A percentile compares a stretch with the other conserved stretches of the same genome.
Evolutionary conservation across 2,329 filamentous ascomycete species (phyloP).

Genomic region (Epichloe gansuensis): DNA sequence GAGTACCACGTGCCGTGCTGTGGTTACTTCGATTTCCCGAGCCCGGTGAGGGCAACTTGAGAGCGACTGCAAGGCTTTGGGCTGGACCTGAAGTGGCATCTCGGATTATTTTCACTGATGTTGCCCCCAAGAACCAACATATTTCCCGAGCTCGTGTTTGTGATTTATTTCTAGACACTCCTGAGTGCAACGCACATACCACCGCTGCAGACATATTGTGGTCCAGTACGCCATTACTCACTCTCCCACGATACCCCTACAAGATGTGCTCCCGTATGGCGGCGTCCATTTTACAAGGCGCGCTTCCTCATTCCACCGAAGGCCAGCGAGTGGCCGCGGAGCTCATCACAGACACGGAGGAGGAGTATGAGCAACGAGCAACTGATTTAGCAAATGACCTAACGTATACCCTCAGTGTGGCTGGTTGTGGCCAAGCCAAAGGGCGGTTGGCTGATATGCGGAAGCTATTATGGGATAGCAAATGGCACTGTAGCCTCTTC

Average conservation of each 20-base stretch:
- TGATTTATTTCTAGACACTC: slow-evolving; percentile 91
- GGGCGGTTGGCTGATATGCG: slow-evolving; percentile 71
- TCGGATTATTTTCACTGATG: slow-evolving; percentile 88
- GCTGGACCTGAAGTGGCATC: slow-evolving; percentile 72
- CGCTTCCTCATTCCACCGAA: slow-evolving; percentile 59
- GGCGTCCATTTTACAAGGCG: slow-evolving; percentile 82
- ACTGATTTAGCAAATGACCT: slow-evolving; percentile 53
- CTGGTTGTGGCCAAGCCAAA: slow-evolving; percentile 37
- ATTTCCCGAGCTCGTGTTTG: slow-evolving; percentile 85
- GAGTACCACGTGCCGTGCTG: slow-evolving; percentile 74
- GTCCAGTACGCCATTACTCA: slow-evolving; percentile 88
- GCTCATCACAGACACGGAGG: slow-evolving; percentile 64
- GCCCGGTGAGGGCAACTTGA: slow-evolving; percentile 74
- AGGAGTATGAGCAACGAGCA: slow-evolving; percentile 72
- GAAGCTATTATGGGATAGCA: slow-evolving; percentile 66
- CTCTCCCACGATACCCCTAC: slow-evolving; percentile 80
- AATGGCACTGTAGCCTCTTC: slow-evolving; percentile 81
- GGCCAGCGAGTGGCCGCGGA: slow-evolving; percentile 57
- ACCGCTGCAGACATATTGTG: slow-evolving; percentile 93
- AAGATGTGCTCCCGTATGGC: slow-evolving; percentile 99
- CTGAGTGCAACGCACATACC: slow-evolving; percentile 96
- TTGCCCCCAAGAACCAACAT: slow-evolving; percentile 87
- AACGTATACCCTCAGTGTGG: slow-evolving; percentile 36
- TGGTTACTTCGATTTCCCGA: slow-evolving; percentile 98
- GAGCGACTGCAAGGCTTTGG: slow-evolving; percentile 69